These are phyloP conservation scores for Papiliotrema fonsecae DNA, from an alignment of 1,284 basidiomycete species.

Conservation along the genomic window DNA sequence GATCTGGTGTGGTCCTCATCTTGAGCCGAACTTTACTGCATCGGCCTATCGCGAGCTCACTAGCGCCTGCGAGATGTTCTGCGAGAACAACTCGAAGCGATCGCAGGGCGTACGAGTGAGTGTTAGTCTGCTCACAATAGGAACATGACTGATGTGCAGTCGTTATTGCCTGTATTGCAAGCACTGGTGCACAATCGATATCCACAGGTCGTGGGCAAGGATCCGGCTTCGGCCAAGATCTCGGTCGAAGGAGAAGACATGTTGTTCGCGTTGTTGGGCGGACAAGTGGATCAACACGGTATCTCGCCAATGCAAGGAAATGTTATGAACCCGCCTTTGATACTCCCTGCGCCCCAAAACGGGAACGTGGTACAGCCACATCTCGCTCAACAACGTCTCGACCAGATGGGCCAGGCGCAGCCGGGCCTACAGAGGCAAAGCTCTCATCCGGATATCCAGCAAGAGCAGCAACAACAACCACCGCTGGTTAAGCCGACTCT, in stretches of 20 bases:
- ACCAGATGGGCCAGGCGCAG: neutral
- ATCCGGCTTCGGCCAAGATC: constrained; percentile 10
- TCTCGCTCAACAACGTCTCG: neutral
- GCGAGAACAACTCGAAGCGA: constrained; percentile 28
- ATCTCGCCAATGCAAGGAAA: neutral
- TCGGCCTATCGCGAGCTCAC: constrained; percentile 33
- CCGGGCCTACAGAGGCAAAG: neutral
- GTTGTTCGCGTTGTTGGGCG: constrained; percentile 41
- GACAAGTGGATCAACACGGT: constrained; percentile 25
- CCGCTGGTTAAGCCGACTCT: neutral
- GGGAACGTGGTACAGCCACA: constrained; percentile 1
- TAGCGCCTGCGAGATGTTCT: constrained; percentile 32
- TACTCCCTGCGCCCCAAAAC: neutral
- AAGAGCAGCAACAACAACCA: no score
- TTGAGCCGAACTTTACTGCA: constrained; percentile 27
- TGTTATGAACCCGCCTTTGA: constrained; percentile 1
- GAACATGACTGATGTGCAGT: constrained; percentile 7
- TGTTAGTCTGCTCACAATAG: neutral
- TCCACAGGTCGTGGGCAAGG: constrained; percentile 29
- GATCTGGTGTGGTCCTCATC: constrained; percentile 36
- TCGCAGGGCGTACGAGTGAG: constrained; percentile 27
- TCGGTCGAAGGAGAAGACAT: constrained; percentile 37
- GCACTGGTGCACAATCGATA: constrained; percentile 30
- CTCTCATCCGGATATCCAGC: neutral
- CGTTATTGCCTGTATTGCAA: constrained; percentile 34